Evolutionary conservation across 2,329 filamentous ascomycete genomes (phyloP), one percentile per base, ranked within the genome.

Genomic region (Rosellinia necatrix): DNA sequence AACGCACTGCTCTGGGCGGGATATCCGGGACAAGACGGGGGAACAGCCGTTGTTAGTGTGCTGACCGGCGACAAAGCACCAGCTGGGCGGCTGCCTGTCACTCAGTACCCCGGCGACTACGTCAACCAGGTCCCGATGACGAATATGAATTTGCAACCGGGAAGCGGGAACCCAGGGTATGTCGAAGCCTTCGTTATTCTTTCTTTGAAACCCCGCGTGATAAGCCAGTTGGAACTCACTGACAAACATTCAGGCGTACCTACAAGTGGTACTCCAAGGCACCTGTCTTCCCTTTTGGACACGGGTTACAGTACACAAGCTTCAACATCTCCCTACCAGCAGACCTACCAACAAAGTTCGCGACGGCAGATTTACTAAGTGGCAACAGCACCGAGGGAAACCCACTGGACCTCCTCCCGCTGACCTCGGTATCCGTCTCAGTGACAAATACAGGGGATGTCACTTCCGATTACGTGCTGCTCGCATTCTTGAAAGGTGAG

Each of bases 11-110:
- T 86, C 0, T 86, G 83, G 83, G 80, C 74, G 0, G 81, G 82
- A 0, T 86, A 83, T 53, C 83, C 84, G 0, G 83, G 84, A 1
- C 83, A 86, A 67, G 78, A 79, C 34, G 84, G 84, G 10, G 84
- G 84, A 2, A 69, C 71, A 7, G 84, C 83, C 0, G 65, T 86
- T 9, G 70, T 84, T 44, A 75, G 84, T 54, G 72, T 85, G 50
- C 63, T 86, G 27, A 78, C 75, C 7, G 83, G 83, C 2, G 71
- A 70, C 2, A 69, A 66, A 2, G 72, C 79, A 0, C 81, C 81
- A 2, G 82, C 81, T 6, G 83, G 80, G 1, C 72, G 83, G 34
- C 66, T 85, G 3, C 79, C 82, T 0, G 70, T 80, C 1, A 85
- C 82, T 1, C 76, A 82, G 65, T 86, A 86, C 60, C 82, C 81